Conservation (phyloP, 768 basidiomycete genomes). For the Tulasnella calospora region DNA sequence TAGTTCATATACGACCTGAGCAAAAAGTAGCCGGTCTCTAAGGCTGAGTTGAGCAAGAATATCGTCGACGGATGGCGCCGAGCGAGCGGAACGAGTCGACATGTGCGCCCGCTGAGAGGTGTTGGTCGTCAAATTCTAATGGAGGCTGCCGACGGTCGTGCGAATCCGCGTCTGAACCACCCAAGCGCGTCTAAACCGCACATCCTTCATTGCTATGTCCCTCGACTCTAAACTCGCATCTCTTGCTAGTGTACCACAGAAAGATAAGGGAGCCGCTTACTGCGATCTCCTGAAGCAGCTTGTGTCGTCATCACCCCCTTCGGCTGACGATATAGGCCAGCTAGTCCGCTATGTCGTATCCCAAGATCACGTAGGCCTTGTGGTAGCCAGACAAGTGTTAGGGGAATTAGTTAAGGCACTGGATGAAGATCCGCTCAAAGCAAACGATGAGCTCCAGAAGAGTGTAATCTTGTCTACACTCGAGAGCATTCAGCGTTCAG, state of each 20-base stretch:
- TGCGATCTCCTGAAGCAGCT: constrained; percentile 63
- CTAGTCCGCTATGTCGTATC: constrained; percentile 79
- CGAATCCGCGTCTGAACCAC: constrained; percentile 17
- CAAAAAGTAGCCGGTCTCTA: constrained; percentile 71
- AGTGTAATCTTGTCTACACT: constrained; percentile 73
- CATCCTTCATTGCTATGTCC: constrained; percentile 20
- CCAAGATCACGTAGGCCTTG: constrained; percentile 74
- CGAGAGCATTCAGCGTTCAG: constrained; percentile 64
- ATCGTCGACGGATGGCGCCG: neutral
- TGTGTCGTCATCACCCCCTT: constrained; percentile 48
- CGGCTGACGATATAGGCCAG: constrained; percentile 54
- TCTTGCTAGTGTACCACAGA: constrained; percentile 62
- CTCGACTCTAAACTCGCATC: constrained; percentile 50
- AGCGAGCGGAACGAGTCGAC: neutral
- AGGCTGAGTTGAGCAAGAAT: constrained; percentile 1
- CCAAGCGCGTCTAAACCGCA: constrained; percentile 12
- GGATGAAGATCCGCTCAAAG: constrained; percentile 50
- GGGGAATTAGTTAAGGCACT: constrained; percentile 75
- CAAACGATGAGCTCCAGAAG: constrained; percentile 54
- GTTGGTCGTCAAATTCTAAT: constrained; percentile 4
- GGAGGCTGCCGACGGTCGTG: constrained; percentile 4
- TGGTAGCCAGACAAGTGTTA: constrained; percentile 82
- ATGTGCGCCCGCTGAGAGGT: neutral
- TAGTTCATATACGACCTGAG: constrained; percentile 81
- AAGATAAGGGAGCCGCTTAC: constrained; percentile 78